Evolutionary conservation across 805 yeast species (phyloP).

Genomic region (Candida khao-thaluensis): DNA sequence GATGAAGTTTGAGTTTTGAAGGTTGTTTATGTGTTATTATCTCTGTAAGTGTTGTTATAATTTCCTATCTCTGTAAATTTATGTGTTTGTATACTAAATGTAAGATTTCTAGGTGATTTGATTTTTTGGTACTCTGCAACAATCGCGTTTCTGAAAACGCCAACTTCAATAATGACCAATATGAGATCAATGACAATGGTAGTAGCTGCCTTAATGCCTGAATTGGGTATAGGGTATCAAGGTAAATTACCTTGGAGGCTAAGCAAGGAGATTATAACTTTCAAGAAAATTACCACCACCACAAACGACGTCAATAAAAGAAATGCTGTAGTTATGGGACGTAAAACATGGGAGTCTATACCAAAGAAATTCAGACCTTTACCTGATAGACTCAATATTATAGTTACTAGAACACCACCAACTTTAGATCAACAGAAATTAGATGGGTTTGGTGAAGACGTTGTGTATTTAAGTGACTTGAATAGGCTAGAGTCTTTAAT

Average conservation of each 20-base stretch:
- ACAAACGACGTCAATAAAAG: slow-evolving; percentile 23
- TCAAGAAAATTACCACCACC: slow-evolving; percentile 65
- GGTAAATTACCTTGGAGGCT: slow-evolving; percentile 89
- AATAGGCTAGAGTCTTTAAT: slow-evolving; percentile 20
- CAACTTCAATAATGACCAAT: neutral
- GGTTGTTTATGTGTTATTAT: slow-evolving; percentile 6
- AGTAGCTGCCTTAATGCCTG: slow-evolving; percentile 84
- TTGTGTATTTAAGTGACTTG: slow-evolving; percentile 30
- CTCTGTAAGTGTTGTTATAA: slow-evolving; percentile 5
- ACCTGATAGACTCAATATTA: slow-evolving; percentile 69
- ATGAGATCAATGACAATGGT: slow-evolving; percentile 44
- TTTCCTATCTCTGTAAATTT: slow-evolving; percentile 9
- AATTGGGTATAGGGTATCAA: slow-evolving; percentile 77
- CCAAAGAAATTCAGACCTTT: slow-evolving; percentile 84
- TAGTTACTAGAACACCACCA: slow-evolving; percentile 56
- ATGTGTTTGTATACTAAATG: slow-evolving; percentile 12
- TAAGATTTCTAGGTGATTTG: slow-evolving; percentile 6
- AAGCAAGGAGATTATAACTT: slow-evolving; percentile 80
- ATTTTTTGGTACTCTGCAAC: neutral
- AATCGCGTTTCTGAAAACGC: slow-evolving; percentile 7
- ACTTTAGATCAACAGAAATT: slow-evolving; percentile 15
- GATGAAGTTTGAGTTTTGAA: neutral
- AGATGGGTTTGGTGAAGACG: slow-evolving; percentile 21
- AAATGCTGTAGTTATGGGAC: slow-evolving; percentile 93
- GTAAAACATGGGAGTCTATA: slow-evolving; percentile 94